Conservation (phyloP, 2,329 filamentous ascomycete genomes). For the Coleophoma crateriformis region DNA sequence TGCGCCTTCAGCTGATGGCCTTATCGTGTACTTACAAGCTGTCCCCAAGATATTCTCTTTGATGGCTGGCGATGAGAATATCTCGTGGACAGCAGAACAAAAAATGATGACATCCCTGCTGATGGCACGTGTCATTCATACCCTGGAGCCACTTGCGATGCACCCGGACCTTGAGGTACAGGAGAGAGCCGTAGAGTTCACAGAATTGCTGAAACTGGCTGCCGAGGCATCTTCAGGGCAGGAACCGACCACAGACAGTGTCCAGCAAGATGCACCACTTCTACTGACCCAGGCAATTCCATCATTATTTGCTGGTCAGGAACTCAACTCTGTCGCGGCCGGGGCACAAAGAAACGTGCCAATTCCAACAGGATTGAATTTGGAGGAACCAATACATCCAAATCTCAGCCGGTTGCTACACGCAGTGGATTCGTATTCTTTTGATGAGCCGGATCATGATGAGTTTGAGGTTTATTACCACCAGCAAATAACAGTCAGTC, state of each 20-base stretch:
- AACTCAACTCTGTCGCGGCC: constrained; percentile 83
- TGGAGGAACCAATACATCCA: constrained; percentile 77
- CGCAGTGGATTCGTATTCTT: constrained; percentile 43
- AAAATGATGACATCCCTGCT: constrained; percentile 72
- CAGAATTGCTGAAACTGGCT: constrained; percentile 82
- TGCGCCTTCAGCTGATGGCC: constrained; percentile 51
- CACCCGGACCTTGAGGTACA: constrained; percentile 92
- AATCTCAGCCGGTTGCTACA: constrained; percentile 63
- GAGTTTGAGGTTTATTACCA: constrained; percentile 66
- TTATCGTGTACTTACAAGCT: constrained; percentile 79
- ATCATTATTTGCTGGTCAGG: constrained; percentile 76
- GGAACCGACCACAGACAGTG: constrained; percentile 45
- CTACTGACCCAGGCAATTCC: constrained; percentile 89
- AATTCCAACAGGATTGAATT: constrained; percentile 66
- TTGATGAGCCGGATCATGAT: constrained; percentile 50
- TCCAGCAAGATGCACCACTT: constrained; percentile 65
- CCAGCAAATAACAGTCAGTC: constrained; percentile 42
- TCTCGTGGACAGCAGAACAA: constrained; percentile 65
- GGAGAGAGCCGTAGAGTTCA: constrained; percentile 87
- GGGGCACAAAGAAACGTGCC: constrained; percentile 85
- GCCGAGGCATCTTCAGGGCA: constrained; percentile 73
- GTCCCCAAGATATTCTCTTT: constrained; percentile 78
- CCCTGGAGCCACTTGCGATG: constrained; percentile 70
- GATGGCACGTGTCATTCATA: constrained; percentile 75
- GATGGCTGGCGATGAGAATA: constrained; percentile 59